Percentiles rank a stretch among this genome's conserved stretches.
Evolutionary conservation across 2,329 filamentous ascomycete genomes (phyloP).

Genomic region (Akanthomyces dipterigenus): DNA sequence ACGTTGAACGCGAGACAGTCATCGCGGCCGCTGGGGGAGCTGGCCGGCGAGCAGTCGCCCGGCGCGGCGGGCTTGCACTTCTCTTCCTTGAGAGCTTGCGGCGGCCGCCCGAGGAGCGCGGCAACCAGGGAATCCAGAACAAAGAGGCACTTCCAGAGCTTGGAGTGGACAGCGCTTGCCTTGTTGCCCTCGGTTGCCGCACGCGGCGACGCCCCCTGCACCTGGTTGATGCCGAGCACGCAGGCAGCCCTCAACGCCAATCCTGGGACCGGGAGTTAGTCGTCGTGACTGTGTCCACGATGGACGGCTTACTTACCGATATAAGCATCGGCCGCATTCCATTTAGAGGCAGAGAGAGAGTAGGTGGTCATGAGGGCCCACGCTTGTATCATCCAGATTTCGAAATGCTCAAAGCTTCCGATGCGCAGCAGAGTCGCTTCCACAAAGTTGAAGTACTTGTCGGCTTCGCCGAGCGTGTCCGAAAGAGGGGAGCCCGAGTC

Average conservation of each 20-base stretch:
- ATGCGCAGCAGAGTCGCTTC: constrained; percentile 41
- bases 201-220: neutral
- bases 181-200: neutral
- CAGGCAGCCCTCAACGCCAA: constrained; percentile 59
- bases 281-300: neutral
- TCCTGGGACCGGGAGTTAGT: constrained; percentile 30
- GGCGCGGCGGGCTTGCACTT: neutral
- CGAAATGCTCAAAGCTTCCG: constrained; percentile 51
- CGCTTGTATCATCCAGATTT: constrained; percentile 60
- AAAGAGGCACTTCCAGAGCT: constrained; percentile 2
- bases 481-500: neutral
- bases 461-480: constrained; percentile 46
- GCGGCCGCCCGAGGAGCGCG: neutral
- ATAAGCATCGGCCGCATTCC: constrained; percentile 57
- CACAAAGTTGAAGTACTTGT: constrained; percentile 56
- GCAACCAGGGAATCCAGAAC: constrained; percentile 3
- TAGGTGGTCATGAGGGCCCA: constrained; percentile 58
- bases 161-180: neutral
- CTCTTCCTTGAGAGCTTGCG: neutral
- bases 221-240: constrained; percentile 23
- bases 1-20: neutral
- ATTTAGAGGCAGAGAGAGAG: constrained; percentile 53
- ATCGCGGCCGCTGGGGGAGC: neutral
- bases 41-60: neutral
- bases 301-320: constrained; percentile 37